Conservation (phyloP, 345 rosid genomes). For the Theobroma cacao region DNA sequence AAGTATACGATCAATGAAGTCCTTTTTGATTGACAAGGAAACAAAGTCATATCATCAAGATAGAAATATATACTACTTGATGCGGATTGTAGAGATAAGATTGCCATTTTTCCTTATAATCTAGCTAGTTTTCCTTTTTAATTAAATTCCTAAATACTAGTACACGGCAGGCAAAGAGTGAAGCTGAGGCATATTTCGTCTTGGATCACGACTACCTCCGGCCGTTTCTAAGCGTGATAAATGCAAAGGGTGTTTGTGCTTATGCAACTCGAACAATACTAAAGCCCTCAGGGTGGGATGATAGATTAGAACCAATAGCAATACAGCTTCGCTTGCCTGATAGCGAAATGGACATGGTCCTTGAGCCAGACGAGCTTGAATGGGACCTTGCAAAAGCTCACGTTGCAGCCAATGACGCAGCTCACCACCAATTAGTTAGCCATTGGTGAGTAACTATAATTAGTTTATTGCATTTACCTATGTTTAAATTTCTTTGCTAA, state of each 20-base stretch:
- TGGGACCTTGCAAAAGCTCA: conserved; percentile 68
- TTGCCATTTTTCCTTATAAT: too few species aligned
- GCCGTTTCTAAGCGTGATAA: conserved; percentile 45
- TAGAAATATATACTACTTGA: too few species aligned
- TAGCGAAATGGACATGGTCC: too few species aligned
- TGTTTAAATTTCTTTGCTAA: background rate
- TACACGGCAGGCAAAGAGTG: conserved; percentile 36
- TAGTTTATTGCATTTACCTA: too few species aligned
- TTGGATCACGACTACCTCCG: conserved; percentile 64
- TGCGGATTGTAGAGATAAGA: too few species aligned
- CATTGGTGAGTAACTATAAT: conserved; percentile 47
- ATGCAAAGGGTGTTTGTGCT: conserved; percentile 40
- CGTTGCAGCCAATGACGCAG: conserved; percentile 60
- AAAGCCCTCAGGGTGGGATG: conserved; percentile 32
- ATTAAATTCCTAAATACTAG: background rate
- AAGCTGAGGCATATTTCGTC: conserved; percentile 40
- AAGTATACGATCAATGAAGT: too few species aligned
- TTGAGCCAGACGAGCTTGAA: too few species aligned
- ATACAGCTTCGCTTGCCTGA: too few species aligned
- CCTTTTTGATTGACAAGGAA: background rate
- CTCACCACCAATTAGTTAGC: conserved; percentile 55
- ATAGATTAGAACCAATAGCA: too few species aligned
- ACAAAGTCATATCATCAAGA: background rate
- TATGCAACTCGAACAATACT: conserved; percentile 60
- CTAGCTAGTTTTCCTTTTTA: too few species aligned